phyloP scores from a whole-genome alignment of 225 moss, liverwort and hornwort species.

The Marchantia paleacea region DNA sequence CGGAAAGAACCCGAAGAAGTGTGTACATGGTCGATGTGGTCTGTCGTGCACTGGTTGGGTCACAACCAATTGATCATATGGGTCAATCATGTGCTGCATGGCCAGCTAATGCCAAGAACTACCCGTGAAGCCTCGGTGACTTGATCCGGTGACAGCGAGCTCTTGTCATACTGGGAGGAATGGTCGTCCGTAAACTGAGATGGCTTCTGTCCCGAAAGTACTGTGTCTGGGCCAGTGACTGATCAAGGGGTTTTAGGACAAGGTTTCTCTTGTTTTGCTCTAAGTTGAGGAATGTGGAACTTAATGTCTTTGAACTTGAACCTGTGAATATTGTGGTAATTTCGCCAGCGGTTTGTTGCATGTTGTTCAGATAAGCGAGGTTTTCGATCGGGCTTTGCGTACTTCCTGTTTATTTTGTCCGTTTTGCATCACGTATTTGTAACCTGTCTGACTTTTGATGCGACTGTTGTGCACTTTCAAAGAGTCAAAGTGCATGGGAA shows the following conservation, averaged over 20 bases:
- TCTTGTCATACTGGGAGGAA: conserved; percentile 1
- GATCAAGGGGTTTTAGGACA: conserved; percentile 38
- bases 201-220: conserved; percentile 12
- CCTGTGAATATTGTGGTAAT: conserved; percentile 3
- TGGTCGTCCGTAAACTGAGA: conserved; percentile 14
- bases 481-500: conserved; percentile 36
- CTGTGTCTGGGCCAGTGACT: conserved; percentile 15
- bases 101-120: conserved; percentile 36
- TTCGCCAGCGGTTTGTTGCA: not conserved
- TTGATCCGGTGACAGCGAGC: conserved; percentile 14
- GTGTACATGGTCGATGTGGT: conserved; percentile 19
- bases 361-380: conserved; percentile 15
- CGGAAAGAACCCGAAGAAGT: conserved; percentile 32
- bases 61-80: conserved; percentile 30
- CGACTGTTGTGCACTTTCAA: conserved; percentile 29
- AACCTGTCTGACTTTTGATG: conserved; percentile 23
- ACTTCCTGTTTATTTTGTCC: not conserved
- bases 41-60: conserved; percentile 4
- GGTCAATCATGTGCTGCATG: conserved; percentile 14
- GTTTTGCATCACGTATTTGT: conserved; percentile 19
- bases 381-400: not conserved
- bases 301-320: not conserved
- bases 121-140: conserved; percentile 14
- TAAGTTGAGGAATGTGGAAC: not conserved
- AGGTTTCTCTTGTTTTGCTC: conserved; percentile 28